Evolutionary conservation across 768 basidiomycete genomes (phyloP).

Genomic region (Tubosaeta sp.): DNA sequence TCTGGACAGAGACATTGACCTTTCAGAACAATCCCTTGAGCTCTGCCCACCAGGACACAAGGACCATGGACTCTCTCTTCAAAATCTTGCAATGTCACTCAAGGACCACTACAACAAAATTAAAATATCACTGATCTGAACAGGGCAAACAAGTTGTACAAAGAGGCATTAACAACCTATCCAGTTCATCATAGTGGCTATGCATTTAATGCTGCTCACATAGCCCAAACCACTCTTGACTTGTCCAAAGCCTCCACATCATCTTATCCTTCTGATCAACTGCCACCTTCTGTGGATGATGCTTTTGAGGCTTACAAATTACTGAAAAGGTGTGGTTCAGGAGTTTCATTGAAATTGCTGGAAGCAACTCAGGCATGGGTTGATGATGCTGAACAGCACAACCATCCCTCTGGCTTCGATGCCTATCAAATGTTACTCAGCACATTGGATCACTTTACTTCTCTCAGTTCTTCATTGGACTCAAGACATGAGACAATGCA

Average conservation of each 20-base stretch:
- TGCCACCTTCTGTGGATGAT: not conserved
- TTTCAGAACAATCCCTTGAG: not conserved
- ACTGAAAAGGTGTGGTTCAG: not conserved
- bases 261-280: not conserved
- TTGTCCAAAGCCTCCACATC: not conserved
- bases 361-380: not conserved
- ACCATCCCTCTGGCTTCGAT: not conserved
- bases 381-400: not conserved
- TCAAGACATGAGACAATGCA: not conserved
- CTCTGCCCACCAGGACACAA: not conserved
- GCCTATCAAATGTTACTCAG: not conserved
- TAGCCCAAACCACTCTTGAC: not conserved
- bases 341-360: not conserved
- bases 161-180: not conserved
- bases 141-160: not conserved
- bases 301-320: not conserved
- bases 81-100: not conserved
- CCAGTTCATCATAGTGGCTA: not conserved
- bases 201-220: not conserved
- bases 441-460: not conserved
- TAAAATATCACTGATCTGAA: not conserved
- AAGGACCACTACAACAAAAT: not conserved
- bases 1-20: not conserved
- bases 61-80: not conserved
- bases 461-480: not conserved